Evolutionary conservation across 2,329 filamentous ascomycete genomes (phyloP), one percentile per base, ranked within the genome.

Genomic region (Botrytis squamosa): DNA sequence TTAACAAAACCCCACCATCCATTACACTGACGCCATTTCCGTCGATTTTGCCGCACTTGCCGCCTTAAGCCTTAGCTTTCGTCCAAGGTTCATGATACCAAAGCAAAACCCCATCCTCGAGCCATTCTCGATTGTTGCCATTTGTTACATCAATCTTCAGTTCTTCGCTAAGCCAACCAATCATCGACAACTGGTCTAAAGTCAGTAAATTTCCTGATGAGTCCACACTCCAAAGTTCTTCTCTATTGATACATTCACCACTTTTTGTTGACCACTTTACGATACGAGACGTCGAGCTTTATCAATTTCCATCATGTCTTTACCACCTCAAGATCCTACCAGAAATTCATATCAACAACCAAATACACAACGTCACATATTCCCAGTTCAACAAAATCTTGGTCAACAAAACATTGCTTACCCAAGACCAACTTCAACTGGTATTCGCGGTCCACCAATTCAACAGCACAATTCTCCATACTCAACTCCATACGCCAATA

Each of bases 381-480:
- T 36, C 68, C 79, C n/a, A 75, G 74, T n/a, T 76, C 77, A 38
- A 78, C 77, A n/a, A 77, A 77, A 57, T 74, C 77, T 46, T 57
- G 65, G 65, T 33, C 78, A 78, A 63, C 78, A 77, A 75, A 52
- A 73, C 72, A 52, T 75, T 75, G 66, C 76, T 46, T 79, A 77
- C 55, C 73, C 75, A 66, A 75, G 78, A 63, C 76, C 78, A 42
- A 75, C 76, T 8, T 77, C 77, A 67, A 76, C 75, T 40, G 76
- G 77, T 44, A 78, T 80, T 69, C 78, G 60, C 46, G 62, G 77
- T 64, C 77, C 77, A 64, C 78, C 75, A 46, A 71, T 74, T 36
- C 76, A 74, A 59, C 76, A 77, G 66, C 78, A 81, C 70, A 77
- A 80, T 62, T 78, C 78, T 8, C 77, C 80, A 36, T 81, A 81